Percentiles rank a stretch among this genome's conserved stretches.
Evolutionary conservation across 2,329 filamentous ascomycete species (phyloP).

Genomic region (Xylaria sp.): DNA sequence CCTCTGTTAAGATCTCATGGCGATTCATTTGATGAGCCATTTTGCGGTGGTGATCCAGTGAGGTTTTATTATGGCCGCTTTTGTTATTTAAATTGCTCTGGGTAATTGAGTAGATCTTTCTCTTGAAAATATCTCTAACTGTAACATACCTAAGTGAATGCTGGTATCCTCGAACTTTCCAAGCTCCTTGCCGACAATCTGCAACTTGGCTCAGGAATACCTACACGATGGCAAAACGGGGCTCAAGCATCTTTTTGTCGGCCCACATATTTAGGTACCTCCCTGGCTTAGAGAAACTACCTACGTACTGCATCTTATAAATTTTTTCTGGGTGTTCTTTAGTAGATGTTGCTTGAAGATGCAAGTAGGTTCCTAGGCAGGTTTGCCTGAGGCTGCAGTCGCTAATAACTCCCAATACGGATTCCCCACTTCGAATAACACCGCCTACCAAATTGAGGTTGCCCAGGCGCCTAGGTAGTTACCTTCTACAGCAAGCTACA

Average conservation of each 20-base stretch:
- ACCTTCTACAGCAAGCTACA: background rate
- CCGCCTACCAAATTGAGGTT: conserved; percentile 7
- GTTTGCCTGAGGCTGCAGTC: background rate
- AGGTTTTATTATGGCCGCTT: no score
- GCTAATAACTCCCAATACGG: background rate
- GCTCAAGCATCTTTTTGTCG: background rate
- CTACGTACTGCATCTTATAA: background rate
- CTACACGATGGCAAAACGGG: background rate
- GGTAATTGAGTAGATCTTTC: no score
- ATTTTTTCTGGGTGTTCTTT: background rate
- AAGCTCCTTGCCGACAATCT: no score
- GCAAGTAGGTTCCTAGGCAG: background rate
- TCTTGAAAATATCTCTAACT: no score
- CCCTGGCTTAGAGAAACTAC: background rate
- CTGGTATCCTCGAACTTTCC: no score
- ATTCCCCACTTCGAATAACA: conserved; percentile 5
- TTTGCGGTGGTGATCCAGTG: no score
- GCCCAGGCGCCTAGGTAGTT: background rate
- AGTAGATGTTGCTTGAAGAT: background rate
- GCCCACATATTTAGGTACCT: background rate
- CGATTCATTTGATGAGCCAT: no score
- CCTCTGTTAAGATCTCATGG: no score
- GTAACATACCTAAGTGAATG: no score
- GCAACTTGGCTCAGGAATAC: background rate
- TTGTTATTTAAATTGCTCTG: no score